Conservation (phyloP, 768 basidiomycete species). For the Hypsizygus marmoreus region DNA sequence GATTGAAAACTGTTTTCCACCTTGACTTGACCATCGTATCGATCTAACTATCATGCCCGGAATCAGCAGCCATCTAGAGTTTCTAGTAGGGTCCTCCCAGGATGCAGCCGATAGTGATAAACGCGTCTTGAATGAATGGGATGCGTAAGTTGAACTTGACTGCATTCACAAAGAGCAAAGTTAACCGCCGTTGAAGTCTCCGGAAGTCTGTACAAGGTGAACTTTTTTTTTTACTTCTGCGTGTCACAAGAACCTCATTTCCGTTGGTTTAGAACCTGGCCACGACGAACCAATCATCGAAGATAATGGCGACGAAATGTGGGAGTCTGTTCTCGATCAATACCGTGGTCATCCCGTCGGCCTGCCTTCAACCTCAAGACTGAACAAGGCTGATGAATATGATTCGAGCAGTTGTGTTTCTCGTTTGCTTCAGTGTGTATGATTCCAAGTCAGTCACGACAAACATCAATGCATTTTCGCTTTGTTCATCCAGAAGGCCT, state of each 20-base stretch:
- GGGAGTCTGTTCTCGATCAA: conserved; percentile 34
- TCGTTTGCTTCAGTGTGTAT: conserved; percentile 27
- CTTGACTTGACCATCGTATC: too few species aligned
- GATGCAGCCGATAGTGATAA: conserved; percentile 23
- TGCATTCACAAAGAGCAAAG: background rate
- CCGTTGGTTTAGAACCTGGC: conserved; percentile 12
- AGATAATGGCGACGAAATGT: conserved; percentile 17
- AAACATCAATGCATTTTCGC: background rate
- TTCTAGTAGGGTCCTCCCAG: conserved; percentile 27
- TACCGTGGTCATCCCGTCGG: conserved; percentile 15
- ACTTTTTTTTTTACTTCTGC: background rate
- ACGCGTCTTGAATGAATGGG: conserved; percentile 30
- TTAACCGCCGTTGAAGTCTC: conserved; percentile 12
- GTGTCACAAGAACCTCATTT: background rate
- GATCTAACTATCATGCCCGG: conserved; percentile 9
- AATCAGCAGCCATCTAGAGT: conserved; percentile 28
- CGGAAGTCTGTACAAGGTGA: conserved; percentile 11
- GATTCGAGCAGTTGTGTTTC: conserved; percentile 12
- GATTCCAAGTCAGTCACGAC: background rate
- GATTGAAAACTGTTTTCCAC: too few species aligned
- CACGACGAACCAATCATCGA: conserved; percentile 4
- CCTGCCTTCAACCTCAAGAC: background rate
- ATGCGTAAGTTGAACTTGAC: conserved; percentile 23
- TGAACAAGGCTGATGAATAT: background rate
- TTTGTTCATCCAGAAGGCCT: conserved; percentile 23